phyloP scores from a whole-genome alignment of 352 stramenopile genomes.

The Pythium brassicae region DNA sequence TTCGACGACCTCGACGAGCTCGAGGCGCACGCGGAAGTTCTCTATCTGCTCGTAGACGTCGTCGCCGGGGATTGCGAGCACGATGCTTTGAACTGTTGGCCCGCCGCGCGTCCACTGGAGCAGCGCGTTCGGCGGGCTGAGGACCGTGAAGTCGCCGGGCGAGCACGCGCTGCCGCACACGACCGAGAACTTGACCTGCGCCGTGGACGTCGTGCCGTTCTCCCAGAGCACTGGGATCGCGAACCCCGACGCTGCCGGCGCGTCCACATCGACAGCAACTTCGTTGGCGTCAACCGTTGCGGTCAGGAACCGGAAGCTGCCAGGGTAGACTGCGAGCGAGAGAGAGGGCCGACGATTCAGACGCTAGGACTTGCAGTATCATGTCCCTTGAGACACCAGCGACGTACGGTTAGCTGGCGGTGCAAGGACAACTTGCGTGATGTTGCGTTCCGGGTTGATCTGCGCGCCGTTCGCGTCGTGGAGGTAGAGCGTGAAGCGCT shows the following conservation, averaged over 20 bases:
- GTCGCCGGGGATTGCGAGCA: constrained; percentile 38
- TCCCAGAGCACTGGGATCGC: constrained; percentile 60
- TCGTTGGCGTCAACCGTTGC: constrained; percentile 29
- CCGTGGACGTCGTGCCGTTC: constrained; percentile 40
- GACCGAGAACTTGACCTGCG: constrained; percentile 39
- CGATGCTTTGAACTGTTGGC: constrained; percentile 34
- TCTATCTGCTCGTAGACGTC: constrained; percentile 46
- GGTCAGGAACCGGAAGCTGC: constrained; percentile 49
- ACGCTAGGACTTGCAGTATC: not conserved
- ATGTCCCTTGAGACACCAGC: not conserved
- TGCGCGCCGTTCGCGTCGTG: constrained; percentile 50
- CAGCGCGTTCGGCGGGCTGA: constrained; percentile 21
- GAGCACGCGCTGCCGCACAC: constrained; percentile 38
- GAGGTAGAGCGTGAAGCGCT: constrained; percentile 51
- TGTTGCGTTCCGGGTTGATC: constrained; percentile 46
- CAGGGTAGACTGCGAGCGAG: constrained; percentile 30
- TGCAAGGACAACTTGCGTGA: constrained; percentile 38
- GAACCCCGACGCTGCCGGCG: constrained; percentile 6
- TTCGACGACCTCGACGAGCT: constrained; percentile 20
- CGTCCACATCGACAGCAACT: constrained; percentile 4
- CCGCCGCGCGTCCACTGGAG: constrained; percentile 43
- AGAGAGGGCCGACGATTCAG: not conserved
- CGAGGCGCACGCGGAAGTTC: constrained; percentile 40
- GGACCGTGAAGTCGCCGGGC: constrained; percentile 34
- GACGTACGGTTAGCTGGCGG: constrained; percentile 50